Evolutionary conservation across 306 rosid genomes (phyloP), one percentile per base, ranked within the genome.

Genomic region (Glycine latifolia): DNA sequence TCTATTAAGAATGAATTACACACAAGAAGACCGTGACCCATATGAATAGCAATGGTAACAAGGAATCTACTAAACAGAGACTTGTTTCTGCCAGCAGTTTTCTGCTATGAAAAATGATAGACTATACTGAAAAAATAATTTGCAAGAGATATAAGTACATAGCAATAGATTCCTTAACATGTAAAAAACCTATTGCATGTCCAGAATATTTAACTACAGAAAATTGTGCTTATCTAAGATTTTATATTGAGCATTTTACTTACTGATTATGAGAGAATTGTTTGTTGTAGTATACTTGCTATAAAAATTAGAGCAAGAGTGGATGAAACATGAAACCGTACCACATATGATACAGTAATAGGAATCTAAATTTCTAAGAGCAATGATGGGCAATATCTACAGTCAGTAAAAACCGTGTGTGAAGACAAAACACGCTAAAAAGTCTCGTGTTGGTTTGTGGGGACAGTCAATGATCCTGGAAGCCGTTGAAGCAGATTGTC

Each of bases 211-310:
- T 11, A 63, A 11, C 17, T 35, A 63, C 16, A 35, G 17, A 12
- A 63, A 63, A 11, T 62, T 11, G 46, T 62, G 16, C 68, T 62
- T 62, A 60, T 60, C 66, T 60, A 33, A 11, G 44, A 62, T 62
- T 31, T 62, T 62, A 11, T 62, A 16, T 33, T 62, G 44, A 13
- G n/a, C 7, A 62, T 10, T 33, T 61, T 61, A 61, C 67, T 61
- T 63, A 37, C 17, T 63, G 10, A 12, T 63, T 12, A 2, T 63
- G 69, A 35, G 44, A 26, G 17, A 63, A 10, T 35, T 11, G 5
- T 15, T 56, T 16, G 33, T 31, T 61, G 2, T 31, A 26, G 67
- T 62, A 62, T 62, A 62, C 44, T 11, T 31, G 15, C 6, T 33
- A 62, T 10, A 10, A 62, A 5, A 62, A 6, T 62, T 31, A 31